Evolutionary conservation across 306 rosid genomes (phyloP), one percentile per base, ranked within the genome.

Genomic region (Vachellia pachyceras): DNA sequence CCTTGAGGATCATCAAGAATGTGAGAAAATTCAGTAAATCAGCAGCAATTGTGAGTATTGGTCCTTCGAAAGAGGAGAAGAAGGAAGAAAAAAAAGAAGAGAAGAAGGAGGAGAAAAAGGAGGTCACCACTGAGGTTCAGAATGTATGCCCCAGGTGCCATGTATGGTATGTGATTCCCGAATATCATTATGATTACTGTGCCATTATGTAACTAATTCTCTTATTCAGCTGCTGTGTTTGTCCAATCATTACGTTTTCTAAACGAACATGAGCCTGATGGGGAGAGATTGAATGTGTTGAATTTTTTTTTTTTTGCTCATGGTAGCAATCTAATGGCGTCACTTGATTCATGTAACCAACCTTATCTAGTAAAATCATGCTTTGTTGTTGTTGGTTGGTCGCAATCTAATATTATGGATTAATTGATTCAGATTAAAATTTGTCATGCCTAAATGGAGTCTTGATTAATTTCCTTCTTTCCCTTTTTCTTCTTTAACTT

Each of bases 11-110:
- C 74, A 84, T 92, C 79, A 82, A 77, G 77, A 87, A 83, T 75
- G 89, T 87, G 40, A 90, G 97, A 81, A 88, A 87, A 44, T 86
- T 80, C 65, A 76, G 85, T 76, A 81, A 81, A 78, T 78, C 82
- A 76, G 87, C 90, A 15, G 50, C 68, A 18, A 70, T 88, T 39
- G 81, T 83, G 74, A 87, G 92, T 50, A 25, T 89, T 11, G 87
- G 88, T 22, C 82, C 84, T 80, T 73, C 87, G 3, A 72, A 79
- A 75, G 82, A 84, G 45, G 90, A 85, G 77, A 84, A 90, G 87
- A 85, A 87, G 37, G 87, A 89, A 17, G 89, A 84, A 45, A 80
- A 64, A 0, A n/a, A n/a, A n/a, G n/a, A n/a, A 6, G 70, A 67
- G 33, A 67, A 63, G 67, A 89, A 80, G 23, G 20, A 72, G 11